Evolutionary conservation across 2,329 filamentous ascomycete species (phyloP), one percentile per base, ranked within the genome.

Genomic region (Microcyclospora tardicrescens): DNA sequence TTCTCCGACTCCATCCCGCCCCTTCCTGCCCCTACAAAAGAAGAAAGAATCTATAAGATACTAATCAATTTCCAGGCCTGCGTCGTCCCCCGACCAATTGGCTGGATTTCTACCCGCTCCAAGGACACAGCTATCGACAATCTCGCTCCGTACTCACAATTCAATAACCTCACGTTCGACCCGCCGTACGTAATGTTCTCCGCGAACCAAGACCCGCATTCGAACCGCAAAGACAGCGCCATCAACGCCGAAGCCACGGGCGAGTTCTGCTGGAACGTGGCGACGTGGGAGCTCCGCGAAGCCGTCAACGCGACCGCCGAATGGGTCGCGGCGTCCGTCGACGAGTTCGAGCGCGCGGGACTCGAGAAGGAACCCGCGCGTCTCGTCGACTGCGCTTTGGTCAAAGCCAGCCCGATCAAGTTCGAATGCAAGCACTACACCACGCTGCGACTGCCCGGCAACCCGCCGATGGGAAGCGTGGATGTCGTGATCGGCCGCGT

Each of bases 131-230:
- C 67, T 42, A 51, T 58, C 35, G 61, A 70, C 51, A 77, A 77
- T 46, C 65, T 78, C 2, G 74, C 73, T 0, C 74, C 74, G 9
- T 78, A 73, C 57, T 68, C 61, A 0, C 74, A 78, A 56, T 78
- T 78, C 64, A 75, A 71, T 55, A 77, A 77, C 46, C 64, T 78
- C 0, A 75, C 71, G 27, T 78, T 75, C 56, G 72, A 76, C 51
- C 74, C 73, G 0, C 74, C 74, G 0, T 75, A 75, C 49, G 68
- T 78, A 19, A 73, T 78, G 68, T 78, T 79, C 64, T 63, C 61
- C 28, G 66, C 69, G 2, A 77, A 78, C 56, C 70, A 76, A 52
- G 72, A 67, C 0, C 57, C 64, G 0, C 45, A 55, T 8, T 52
- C 50, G 2, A 37, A 48, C 0, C 67, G 68, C 41, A 78, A 78